These are phyloP conservation scores for Phytophthora ohioensis DNA, from an alignment of 352 stramenopile genomes.

Conservation along the genomic window DNA sequence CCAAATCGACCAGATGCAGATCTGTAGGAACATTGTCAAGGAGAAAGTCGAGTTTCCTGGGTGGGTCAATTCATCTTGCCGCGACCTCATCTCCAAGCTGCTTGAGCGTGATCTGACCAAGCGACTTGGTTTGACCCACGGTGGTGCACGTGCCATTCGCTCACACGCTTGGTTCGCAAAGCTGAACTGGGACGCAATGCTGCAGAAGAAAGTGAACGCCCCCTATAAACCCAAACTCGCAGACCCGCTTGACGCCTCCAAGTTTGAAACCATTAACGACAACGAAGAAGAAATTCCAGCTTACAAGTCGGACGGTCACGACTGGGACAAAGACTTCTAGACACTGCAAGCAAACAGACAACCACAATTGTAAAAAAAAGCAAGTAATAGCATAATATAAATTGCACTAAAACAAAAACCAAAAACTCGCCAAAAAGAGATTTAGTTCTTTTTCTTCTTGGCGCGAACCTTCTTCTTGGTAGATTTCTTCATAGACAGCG, in stretches of 20 bases:
- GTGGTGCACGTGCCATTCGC: conserved; percentile 90
- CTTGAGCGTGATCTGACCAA: conserved; percentile 88
- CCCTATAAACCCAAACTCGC: conserved; percentile 92
- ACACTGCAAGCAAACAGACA: conserved; percentile 1
- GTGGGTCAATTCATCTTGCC: conserved; percentile 67
- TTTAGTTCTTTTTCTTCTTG: conserved; percentile 77
- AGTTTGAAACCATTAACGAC: conserved; percentile 92
- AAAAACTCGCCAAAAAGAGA: background rate
- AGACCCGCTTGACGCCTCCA: conserved; percentile 91
- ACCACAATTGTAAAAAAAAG: conserved; percentile 14
- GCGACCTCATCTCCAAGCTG: conserved; percentile 91
- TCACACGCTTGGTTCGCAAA: conserved; percentile 92
- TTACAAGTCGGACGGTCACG: conserved; percentile 70
- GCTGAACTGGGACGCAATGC: conserved; percentile 92
- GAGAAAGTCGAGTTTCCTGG: conserved; percentile 93
- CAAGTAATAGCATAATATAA: conserved; percentile 34
- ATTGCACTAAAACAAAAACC: conserved; percentile 12
- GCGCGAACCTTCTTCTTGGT: conserved; percentile 81
- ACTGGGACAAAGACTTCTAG: conserved; percentile 91
- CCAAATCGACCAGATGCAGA: conserved; percentile 93
- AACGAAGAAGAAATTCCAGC: conserved; percentile 50
- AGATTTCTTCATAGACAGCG: conserved; percentile 80
- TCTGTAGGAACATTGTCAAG: conserved; percentile 97
- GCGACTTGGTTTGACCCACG: conserved; percentile 90
- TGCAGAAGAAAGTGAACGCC: conserved; percentile 88